phyloP scores from a whole-genome alignment of 1,284 basidiomycete genomes.

The Tilletia indica region DNA sequence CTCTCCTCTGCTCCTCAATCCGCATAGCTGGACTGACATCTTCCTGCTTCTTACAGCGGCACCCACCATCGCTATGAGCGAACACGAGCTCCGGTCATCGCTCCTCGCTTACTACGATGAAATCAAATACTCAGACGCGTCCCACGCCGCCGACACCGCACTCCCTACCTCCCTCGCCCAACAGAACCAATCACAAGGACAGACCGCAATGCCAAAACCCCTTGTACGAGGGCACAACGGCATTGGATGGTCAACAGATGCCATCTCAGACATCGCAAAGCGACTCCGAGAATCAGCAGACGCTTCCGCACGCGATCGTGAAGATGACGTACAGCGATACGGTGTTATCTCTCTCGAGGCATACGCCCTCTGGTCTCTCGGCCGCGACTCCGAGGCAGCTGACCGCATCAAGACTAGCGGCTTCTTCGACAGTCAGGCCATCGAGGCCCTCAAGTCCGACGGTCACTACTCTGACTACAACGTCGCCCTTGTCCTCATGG shows the following conservation, averaged over 20 bases:
- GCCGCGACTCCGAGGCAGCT: constrained; percentile 46
- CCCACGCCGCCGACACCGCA: constrained; percentile 37
- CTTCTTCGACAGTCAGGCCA: constrained; percentile 38
- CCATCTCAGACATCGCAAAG: constrained; percentile 29
- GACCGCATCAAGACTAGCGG: constrained; percentile 41
- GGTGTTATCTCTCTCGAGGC: constrained; percentile 33
- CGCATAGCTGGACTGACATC: not conserved
- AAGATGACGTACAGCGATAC: constrained; percentile 12
- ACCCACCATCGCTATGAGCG: constrained; percentile 30
- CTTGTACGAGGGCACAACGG: constrained; percentile 29
- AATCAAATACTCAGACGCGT: constrained; percentile 38
- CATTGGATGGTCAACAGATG: constrained; percentile 40
- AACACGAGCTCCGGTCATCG: constrained; percentile 37
- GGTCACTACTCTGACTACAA: constrained; percentile 34
- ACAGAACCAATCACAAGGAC: constrained; percentile 21
- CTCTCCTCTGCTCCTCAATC: not conserved
- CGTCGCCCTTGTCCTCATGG: constrained; percentile 39
- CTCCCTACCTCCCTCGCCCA: constrained; percentile 20
- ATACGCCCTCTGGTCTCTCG: constrained; percentile 43
- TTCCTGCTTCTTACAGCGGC: constrained; percentile 23
- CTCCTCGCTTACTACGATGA: constrained; percentile 32
- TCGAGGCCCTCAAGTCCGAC: constrained; percentile 22
- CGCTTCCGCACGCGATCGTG: not conserved
- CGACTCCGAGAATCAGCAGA: constrained; percentile 31
- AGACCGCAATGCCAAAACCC: constrained; percentile 39